These are phyloP conservation scores for Globisporangium lucens DNA, from an alignment of 352 stramenopile species.

Conservation along the genomic window DNA sequence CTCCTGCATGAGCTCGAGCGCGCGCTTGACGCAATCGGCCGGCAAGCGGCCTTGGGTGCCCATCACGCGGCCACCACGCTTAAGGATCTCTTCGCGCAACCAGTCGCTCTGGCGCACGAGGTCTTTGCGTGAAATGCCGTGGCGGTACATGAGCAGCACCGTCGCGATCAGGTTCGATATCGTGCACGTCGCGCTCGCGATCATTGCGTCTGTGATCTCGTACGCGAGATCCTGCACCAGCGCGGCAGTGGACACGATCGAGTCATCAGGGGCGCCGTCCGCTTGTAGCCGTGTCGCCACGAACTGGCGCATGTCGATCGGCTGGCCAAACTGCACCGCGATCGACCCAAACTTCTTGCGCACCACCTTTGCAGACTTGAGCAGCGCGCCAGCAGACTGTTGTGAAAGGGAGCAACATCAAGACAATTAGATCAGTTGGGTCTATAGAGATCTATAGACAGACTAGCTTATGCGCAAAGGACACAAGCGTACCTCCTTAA, in stretches of 20 bases:
- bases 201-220: constrained; percentile 70
- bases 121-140: constrained; percentile 69
- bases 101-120: constrained; percentile 73
- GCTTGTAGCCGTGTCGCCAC: constrained; percentile 26
- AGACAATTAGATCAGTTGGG: neutral
- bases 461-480: neutral
- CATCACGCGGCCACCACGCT: constrained; percentile 65
- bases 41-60: constrained; percentile 66
- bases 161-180: constrained; percentile 73
- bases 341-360: constrained; percentile 83
- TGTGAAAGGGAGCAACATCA: neutral
- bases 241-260: constrained; percentile 28
- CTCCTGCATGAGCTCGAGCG: constrained; percentile 62
- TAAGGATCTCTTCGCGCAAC: constrained; percentile 67
- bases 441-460: neutral
- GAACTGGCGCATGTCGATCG: constrained; percentile 66
- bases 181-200: constrained; percentile 59
- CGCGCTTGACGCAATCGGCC: constrained; percentile 60
- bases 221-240: constrained; percentile 72
- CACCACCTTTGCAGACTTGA: constrained; percentile 66
- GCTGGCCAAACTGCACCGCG: constrained; percentile 68
- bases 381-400: constrained; percentile 57
- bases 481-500: constrained; percentile 51
- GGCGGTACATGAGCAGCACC: constrained; percentile 75
- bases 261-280: constrained; percentile 19